Evolutionary conservation across 2,329 filamentous ascomycete genomes (phyloP).

Genomic region (Grosmannia huntii): DNA sequence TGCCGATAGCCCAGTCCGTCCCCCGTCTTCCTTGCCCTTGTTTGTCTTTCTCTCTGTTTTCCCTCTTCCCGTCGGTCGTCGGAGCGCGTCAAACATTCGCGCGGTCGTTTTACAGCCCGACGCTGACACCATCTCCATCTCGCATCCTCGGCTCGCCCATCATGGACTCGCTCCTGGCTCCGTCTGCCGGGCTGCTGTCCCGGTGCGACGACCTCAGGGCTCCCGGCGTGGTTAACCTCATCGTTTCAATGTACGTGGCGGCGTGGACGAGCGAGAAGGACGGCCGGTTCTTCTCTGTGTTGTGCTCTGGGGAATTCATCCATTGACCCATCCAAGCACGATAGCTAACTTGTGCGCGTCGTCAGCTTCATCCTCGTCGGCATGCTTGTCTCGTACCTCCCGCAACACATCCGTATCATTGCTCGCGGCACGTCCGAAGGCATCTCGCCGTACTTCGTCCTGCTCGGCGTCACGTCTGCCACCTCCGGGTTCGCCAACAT

Average conservation of each 20-base stretch:
- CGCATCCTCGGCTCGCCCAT: background rate
- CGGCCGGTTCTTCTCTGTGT: background rate
- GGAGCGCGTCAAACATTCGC: background rate
- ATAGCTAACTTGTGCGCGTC: slow-evolving; percentile 7
- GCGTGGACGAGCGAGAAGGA: background rate
- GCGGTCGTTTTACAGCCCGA: background rate
- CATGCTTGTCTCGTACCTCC: slow-evolving; percentile 84
- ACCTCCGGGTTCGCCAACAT: slow-evolving; percentile 90
- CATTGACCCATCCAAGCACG: background rate
- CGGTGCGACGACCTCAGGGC: slow-evolving; percentile 39
- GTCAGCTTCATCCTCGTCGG: slow-evolving; percentile 64
- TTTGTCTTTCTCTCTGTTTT: background rate
- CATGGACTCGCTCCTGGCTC: slow-evolving; percentile 21
- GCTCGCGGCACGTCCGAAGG: slow-evolving; percentile 76
- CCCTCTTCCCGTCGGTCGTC: background rate
- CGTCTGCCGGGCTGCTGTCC: slow-evolving; percentile 13
- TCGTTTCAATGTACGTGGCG: slow-evolving; percentile 38
- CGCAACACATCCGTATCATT: slow-evolving; percentile 89
- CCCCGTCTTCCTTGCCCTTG: background rate
- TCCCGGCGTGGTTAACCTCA: slow-evolving; percentile 41
- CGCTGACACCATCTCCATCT: background rate
- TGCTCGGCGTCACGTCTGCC: slow-evolving; percentile 83
- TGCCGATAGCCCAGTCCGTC: background rate
- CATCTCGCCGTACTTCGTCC: slow-evolving; percentile 88
- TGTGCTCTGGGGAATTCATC: background rate